Evolutionary conservation across 1,139 yeast species (phyloP).

Genomic region (Sugiyamaella novakii): DNA sequence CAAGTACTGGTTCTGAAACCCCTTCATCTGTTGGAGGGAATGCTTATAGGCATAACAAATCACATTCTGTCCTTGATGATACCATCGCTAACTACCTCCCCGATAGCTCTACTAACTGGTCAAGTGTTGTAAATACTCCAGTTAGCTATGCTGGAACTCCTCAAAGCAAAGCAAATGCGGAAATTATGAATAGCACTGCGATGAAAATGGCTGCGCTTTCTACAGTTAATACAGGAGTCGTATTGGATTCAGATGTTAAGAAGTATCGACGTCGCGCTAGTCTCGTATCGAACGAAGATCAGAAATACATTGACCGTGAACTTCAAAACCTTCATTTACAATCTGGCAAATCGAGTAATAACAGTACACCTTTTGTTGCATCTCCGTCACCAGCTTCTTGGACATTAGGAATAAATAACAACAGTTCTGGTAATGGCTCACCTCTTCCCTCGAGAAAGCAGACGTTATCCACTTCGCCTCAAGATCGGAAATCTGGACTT

Average conservation of each 20-base stretch:
- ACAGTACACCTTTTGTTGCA: slow-evolving; percentile 8
- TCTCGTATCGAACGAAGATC: slow-evolving; percentile 29
- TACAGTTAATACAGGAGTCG: slow-evolving; percentile 35
- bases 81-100: slow-evolving; percentile 26
- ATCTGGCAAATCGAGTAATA: slow-evolving; percentile 9
- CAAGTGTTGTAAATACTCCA: slow-evolving; percentile 35
- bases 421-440: slow-evolving; percentile 2
- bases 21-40: slow-evolving; percentile 6
- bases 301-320: slow-evolving; percentile 28
- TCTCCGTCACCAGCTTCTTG: slow-evolving; percentile 23
- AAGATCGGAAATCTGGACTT: slow-evolving; percentile 25
- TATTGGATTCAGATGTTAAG: slow-evolving; percentile 36
- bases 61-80: slow-evolving; percentile 30
- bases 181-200: slow-evolving; percentile 40
- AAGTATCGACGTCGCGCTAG: slow-evolving; percentile 36
- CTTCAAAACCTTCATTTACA: slow-evolving; percentile 26
- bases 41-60: slow-evolving; percentile 26
- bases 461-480: slow-evolving; percentile 21
- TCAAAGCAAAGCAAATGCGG: slow-evolving; percentile 31
- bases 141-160: slow-evolving; percentile 25
- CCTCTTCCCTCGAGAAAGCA: slow-evolving; percentile 11
- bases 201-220: slow-evolving; percentile 44
- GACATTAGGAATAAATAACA: slow-evolving; percentile 12
- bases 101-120: slow-evolving; percentile 34
- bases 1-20: slow-evolving; percentile 9